Evolutionary conservation across 805 yeast genomes (phyloP).

Genomic region (Saccharomycopsis malanga): DNA sequence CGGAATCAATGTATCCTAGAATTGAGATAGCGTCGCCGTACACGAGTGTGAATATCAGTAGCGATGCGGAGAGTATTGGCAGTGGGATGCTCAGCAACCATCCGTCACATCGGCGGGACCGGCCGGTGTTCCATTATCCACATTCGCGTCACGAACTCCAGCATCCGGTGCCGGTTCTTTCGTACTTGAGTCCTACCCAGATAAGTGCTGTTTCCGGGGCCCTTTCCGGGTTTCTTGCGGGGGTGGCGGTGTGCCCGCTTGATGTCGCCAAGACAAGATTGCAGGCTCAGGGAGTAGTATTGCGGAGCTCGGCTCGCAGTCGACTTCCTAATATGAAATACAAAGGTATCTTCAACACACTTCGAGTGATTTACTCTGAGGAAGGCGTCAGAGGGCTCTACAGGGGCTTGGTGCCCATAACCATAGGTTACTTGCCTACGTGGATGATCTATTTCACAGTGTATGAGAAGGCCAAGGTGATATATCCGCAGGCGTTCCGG

Average conservation of each 20-base stretch:
- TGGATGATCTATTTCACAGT: constrained; percentile 95
- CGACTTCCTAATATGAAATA: constrained; percentile 32
- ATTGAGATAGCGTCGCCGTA: too few species aligned
- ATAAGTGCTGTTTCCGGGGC: constrained; percentile 86
- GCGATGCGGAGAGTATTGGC: neutral
- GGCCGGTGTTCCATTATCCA: constrained; percentile 9
- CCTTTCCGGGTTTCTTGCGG: constrained; percentile 85
- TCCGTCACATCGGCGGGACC: neutral
- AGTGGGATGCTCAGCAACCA: neutral
- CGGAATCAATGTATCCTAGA: too few species aligned
- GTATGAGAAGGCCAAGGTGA: constrained; percentile 68
- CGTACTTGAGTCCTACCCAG: constrained; percentile 36
- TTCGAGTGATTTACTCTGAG: constrained; percentile 57
- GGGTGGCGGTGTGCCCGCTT: constrained; percentile 85
- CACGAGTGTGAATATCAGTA: neutral
- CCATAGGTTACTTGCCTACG: constrained; percentile 91
- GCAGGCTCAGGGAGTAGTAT: constrained; percentile 76
- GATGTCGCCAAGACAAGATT: constrained; percentile 93
- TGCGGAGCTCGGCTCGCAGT: constrained; percentile 23
- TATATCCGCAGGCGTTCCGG: constrained; percentile 39
- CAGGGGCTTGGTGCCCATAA: constrained; percentile 86
- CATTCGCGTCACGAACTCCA: neutral
- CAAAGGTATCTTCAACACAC: constrained; percentile 55
- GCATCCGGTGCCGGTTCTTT: constrained; percentile 18
- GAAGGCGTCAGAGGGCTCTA: constrained; percentile 84